Evolutionary conservation across 1,284 basidiomycete genomes (phyloP).

Genomic region (Peniophora sp.): DNA sequence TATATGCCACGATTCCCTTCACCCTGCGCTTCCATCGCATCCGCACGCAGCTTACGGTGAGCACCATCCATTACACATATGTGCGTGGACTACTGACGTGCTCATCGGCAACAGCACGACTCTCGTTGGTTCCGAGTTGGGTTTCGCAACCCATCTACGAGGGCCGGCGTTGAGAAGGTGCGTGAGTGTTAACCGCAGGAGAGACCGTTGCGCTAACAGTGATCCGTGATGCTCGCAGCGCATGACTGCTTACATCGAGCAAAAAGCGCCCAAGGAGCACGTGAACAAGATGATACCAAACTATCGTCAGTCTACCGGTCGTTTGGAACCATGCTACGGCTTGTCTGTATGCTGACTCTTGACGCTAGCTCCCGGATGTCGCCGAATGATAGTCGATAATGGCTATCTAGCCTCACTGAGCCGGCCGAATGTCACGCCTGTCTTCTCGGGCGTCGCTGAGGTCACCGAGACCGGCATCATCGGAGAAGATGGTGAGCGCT

Average conservation of each 20-base stretch:
- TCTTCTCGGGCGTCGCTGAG: conserved; percentile 27
- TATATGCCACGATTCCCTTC: conserved; percentile 5
- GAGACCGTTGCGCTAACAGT: neutral
- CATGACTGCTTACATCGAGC: conserved; percentile 25
- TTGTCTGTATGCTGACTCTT: too few relatives aligned
- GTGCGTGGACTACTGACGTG: too few relatives aligned
- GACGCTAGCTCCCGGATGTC: conserved; percentile 33
- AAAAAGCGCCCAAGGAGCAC: conserved; percentile 30
- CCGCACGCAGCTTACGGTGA: too few relatives aligned
- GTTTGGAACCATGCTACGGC: neutral
- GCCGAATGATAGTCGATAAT: conserved; percentile 26
- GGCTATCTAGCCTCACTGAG: conserved; percentile 32
- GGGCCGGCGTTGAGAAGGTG: neutral
- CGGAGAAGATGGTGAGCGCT: conserved; percentile 24
- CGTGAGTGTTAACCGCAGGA: neutral
- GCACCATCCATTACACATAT: too few relatives aligned
- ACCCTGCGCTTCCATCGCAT: neutral
- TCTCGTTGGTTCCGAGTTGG: too few relatives aligned
- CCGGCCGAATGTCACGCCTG: conserved; percentile 33
- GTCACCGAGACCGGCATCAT: conserved; percentile 29
- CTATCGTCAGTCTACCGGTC: conserved; percentile 31
- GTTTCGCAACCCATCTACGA: too few relatives aligned
- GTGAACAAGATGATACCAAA: conserved; percentile 31
- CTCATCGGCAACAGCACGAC: too few relatives aligned
- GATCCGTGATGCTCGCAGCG: conserved; percentile 11